A percentile compares a stretch with the other conserved stretches of the same genome.
Evolutionary conservation across 176 grass and related monocot genomes (phyloP).

Genomic region (Oryza longistaminata): DNA sequence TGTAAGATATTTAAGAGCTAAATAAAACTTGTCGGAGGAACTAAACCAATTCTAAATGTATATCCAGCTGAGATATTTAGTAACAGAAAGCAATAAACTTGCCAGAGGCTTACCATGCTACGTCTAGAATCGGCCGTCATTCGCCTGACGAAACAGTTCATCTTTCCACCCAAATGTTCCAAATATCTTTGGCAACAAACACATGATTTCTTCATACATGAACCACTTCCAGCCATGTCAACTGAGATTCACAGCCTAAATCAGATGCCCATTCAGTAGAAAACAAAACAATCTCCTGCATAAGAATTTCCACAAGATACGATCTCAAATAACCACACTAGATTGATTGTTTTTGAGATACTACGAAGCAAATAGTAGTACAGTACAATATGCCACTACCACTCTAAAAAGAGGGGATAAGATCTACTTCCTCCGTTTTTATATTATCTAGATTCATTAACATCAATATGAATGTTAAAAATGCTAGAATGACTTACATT

Average conservation of each 20-base stretch:
- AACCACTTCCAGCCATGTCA: conserved; percentile 8
- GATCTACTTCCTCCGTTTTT: too few relatives aligned
- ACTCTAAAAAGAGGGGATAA: neutral
- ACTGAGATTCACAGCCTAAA: neutral
- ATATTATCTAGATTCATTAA: too few relatives aligned
- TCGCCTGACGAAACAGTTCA: conserved; percentile 34
- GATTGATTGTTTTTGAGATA: too few relatives aligned
- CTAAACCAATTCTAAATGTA: neutral
- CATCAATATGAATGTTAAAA: too few relatives aligned
- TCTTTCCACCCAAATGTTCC: conserved; percentile 22
- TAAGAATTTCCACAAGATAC: too few relatives aligned
- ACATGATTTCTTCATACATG: conserved; percentile 22
- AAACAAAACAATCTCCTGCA: neutral
- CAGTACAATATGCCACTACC: neutral
- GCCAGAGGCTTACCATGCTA: conserved; percentile 34
- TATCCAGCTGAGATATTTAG: neutral
- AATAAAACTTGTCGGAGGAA: neutral
- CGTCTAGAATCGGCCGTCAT: conserved; percentile 38
- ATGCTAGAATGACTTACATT: too few relatives aligned
- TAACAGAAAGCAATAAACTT: neutral
- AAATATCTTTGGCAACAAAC: conserved; percentile 7
- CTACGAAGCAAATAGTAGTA: too few relatives aligned
- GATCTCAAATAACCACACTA: too few relatives aligned
- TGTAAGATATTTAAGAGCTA: neutral
- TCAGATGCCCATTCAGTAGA: neutral